Base-by-base conservation (phyloP, 108 stramenopile species). In the Ochromonas danica region DNA sequence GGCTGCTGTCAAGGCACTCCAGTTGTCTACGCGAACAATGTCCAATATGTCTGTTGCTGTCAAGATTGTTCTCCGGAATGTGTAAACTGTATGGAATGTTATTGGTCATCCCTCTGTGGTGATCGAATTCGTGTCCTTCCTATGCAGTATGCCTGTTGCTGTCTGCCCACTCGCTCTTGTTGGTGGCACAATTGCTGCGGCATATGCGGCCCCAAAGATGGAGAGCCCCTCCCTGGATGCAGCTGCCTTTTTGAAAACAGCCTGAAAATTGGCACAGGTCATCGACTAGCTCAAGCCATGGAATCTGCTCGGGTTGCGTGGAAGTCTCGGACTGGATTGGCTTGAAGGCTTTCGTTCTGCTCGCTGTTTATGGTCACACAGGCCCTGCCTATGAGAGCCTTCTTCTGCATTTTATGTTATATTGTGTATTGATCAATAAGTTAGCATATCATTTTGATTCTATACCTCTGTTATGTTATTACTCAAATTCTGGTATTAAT, bases 111-210 rank as follows among this genome's bases (percentile, higher is more conserved):
- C 10, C 10, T 57, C 17, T 57, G 51, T 57, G 51, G 51, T 57
- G 51, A 57, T 57, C 51, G 51, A 22, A 22, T 57, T 10, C 10
- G 10, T 10, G 51, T 57, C 17, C 51, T 57, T 10, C 22, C 51
- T 10, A 17, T 22, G 51, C 17, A 57, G 22, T 17, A 10, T 17
- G 51, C 22, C 51, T 57, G 51, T 22, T 57, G 51, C 51, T 57
- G 51, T 22, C 22, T 10, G 10, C 51, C 51, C 22, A 57, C 51
- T 57, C 51, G 51, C 17, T 10, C 51, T 10, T 57, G 51, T 57
- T 57, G 51, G 51, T 57, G 51, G 51, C 10, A 57, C 22, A 57
- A 57, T 22, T 57, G 51, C 51, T 57, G 51, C 51, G 51, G 51
- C 51, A 17, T 57, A 22, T 57, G 51, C 51, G 51, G 51, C 10